Evolutionary conservation across 495 filamentous ascomycete genomes (phyloP), one percentile per base, ranked within the genome.

Genomic region (Tuber brumale): DNA sequence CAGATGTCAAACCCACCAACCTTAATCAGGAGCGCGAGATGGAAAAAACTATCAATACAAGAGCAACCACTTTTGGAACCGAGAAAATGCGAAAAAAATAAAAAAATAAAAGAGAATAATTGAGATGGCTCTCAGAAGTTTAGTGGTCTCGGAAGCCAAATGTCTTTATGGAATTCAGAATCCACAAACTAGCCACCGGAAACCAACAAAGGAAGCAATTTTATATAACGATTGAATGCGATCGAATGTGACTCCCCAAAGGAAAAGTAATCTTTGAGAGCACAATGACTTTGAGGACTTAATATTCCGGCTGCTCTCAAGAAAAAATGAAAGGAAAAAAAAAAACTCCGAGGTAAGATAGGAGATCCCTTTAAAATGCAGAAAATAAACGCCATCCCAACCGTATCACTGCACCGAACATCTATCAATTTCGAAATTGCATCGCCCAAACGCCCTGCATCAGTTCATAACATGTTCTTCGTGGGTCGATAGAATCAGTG

Each of bases 341-440:
- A 57, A 57, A 31, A 66, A 66, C 31, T 14, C 57, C 27, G 57
- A 66, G 57, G 57, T 31, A 66, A 31, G 57, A 66, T n/a, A 66
- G 57, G 27, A 66, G 31, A 31, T 31, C 57, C 57, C 12, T 66
- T 66, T 66, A 31, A 66, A 66, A 66, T 66, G 57, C 57, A 66
- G 57, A 66, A 66, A 66, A 66, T 31, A 31, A 66, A 66, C 57
- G 57, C 57, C 57, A 31, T 18, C 57, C 57, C 57, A 66, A 31
- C 57, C 57, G n/a, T 66, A 31, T n/a, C 27, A 31, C 31, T n/a
- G 23, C 48, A 66, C 57, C 57, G 57, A 31, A 66, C 27, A 66
- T 66, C 57, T 66, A 66, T 66, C 57, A 31, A 66, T 66, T 66
- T 66, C 57, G 27, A 66, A 66, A 66, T 66, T 66, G 57, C 57